phyloP scores from a whole-genome alignment of 768 basidiomycete genomes.

The Psilocybe cyanescens region DNA sequence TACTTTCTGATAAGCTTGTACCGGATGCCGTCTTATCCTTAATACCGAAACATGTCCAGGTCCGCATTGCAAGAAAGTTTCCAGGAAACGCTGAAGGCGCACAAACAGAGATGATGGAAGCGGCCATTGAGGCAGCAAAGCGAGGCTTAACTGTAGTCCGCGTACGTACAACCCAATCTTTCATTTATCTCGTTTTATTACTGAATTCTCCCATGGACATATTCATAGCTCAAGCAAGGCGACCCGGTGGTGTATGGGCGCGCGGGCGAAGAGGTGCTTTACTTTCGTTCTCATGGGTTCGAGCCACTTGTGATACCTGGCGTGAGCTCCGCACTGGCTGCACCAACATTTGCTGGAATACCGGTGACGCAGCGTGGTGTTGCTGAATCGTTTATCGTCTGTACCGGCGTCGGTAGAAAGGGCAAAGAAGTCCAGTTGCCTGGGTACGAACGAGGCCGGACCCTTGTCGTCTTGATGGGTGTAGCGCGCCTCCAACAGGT shows the following conservation, averaged over 20 bases:
- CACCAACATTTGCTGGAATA: constrained; percentile 86
- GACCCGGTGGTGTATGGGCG: constrained; percentile 96
- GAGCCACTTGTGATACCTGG: constrained; percentile 89
- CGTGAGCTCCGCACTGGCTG: constrained; percentile 87
- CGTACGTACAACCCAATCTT: constrained; percentile 44
- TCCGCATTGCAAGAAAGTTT: constrained; percentile 95
- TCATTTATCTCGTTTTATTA: constrained; percentile 9
- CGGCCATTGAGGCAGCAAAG: constrained; percentile 81
- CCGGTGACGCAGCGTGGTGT: constrained; percentile 96
- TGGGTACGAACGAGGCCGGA: constrained; percentile 81
- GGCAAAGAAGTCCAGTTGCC: constrained; percentile 87
- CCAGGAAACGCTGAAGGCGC: constrained; percentile 97
- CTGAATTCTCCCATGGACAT: constrained; percentile 8
- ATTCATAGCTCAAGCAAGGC: constrained; percentile 87
- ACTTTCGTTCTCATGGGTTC: constrained; percentile 86
- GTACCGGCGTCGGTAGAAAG: constrained; percentile 90
- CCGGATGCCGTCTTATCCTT: constrained; percentile 85
- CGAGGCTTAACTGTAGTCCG: constrained; percentile 87
- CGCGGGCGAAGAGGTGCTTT: constrained; percentile 92
- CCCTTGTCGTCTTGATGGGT: constrained; percentile 92
- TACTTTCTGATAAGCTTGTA: constrained; percentile 96
- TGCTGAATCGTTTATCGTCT: constrained; percentile 86
- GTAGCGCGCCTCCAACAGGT: constrained; percentile 84
- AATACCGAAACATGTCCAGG: constrained; percentile 71
- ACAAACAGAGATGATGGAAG: constrained; percentile 93